Evolutionary conservation across 352 stramenopile species (phyloP).

Genomic region (Paralagenidium karlingii): DNA sequence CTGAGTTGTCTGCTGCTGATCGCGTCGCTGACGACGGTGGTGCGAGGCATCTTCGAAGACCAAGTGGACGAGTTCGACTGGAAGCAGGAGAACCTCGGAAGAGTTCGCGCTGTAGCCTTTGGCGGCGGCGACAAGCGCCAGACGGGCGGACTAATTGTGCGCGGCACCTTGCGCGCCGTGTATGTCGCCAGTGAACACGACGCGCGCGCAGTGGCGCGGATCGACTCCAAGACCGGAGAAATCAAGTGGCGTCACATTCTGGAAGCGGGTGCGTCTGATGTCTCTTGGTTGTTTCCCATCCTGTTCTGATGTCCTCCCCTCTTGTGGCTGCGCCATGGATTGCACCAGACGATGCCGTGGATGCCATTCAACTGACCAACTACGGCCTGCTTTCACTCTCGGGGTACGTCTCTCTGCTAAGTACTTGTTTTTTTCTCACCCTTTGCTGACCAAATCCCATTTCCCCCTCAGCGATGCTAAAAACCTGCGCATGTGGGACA

Average conservation of each 20-base stretch:
- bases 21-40: too few species aligned
- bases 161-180: constrained; percentile 27
- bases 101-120: constrained; percentile 30
- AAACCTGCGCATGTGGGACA: constrained; percentile 60
- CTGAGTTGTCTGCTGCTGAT: too few species aligned
- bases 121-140: constrained; percentile 25
- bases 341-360: constrained; percentile 32
- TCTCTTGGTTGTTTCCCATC: not conserved
- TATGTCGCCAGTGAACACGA: constrained; percentile 59
- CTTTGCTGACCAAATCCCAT: not conserved
- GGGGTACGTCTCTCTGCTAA: constrained; percentile 14
- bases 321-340: not conserved
- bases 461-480: constrained; percentile 18
- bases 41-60: constrained; percentile 71
- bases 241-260: constrained; percentile 74
- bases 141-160: constrained; percentile 16
- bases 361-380: constrained; percentile 57
- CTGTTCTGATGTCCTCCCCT: not conserved
- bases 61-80: constrained; percentile 74
- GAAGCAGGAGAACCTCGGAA: constrained; percentile 48
- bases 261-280: constrained; percentile 17
- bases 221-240: constrained; percentile 51
- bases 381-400: constrained; percentile 54
- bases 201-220: constrained; percentile 41
- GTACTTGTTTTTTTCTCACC: not conserved